Evolutionary conservation across 2,329 filamentous ascomycete species (phyloP), one percentile per base, ranked within the genome.

Genomic region (Ophiocordyceps polyrhachis-furcata): DNA sequence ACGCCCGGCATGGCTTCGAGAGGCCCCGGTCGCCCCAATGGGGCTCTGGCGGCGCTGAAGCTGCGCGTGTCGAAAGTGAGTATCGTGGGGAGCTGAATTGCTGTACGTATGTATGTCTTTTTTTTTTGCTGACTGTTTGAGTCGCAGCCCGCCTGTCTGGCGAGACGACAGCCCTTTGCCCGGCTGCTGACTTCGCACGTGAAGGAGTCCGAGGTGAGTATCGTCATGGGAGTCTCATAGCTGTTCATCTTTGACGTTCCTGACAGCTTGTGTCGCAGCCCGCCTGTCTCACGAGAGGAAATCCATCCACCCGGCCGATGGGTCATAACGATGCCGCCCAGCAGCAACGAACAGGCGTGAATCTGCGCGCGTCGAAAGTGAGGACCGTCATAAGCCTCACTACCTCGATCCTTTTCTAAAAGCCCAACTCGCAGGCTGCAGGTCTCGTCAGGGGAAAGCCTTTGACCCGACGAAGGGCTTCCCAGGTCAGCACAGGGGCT

Each of bases 391-490:
- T 21, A 5, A 5, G 15, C 15, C 13, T n/a, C 8, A 4, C 4
- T 4, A 2, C 20, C 25, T n/a, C n/a, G 43, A 58, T 66, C 56
- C 57, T 28, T 11, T 28, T 11, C 9, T 45, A 62, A 52, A 40
- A 46, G 8, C 25, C 25, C 23, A 8, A n/a, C 7, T 20, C 23
- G 42, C 59, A 67, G 57, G 57, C 60, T 44, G 61, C 25, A 8
- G 7, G 50, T n/a, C 35, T 57, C 12, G 51, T 59, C 52, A 66
- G 15, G n/a, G 2, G 35, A 38, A n/a, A 56, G 54, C 56, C 62
- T n/a, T 68, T 72, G 46, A 60, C 65, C 43, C 65, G 74, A 47
- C 67, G 71, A 51, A 73, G 76, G 67, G 74, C 76, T 32, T 75
- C 76, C 44, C 68, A 71, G 47, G 58, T 11, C 65, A 74, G 47